Percentiles rank a stretch among this genome's conserved stretches.
phyloP scores from a whole-genome alignment of 169 alveolate genomes.

The Perkinsus chesapeaki region DNA sequence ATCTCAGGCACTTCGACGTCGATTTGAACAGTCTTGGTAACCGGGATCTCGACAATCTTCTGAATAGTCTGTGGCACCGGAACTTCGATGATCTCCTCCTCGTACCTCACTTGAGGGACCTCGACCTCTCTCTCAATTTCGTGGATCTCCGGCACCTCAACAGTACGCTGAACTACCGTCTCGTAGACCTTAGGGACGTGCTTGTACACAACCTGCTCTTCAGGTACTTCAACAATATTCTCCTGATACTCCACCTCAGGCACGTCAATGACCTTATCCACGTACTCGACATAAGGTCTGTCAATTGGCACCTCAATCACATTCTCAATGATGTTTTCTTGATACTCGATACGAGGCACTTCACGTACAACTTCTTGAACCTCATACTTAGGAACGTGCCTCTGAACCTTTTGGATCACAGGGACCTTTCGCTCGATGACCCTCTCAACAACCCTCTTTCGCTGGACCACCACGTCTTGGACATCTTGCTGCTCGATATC shows the following conservation, averaged over 20 bases:
- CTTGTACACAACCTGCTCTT: neutral
- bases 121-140: neutral
- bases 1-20: neutral
- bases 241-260: neutral
- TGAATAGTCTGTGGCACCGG: neutral
- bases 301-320: neutral
- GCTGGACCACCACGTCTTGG: neutral
- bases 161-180: neutral
- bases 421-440: slow-evolving; percentile 61
- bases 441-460: slow-evolving; percentile 45
- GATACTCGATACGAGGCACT: slow-evolving; percentile 55
- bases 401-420: slow-evolving; percentile 54
- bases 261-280: neutral
- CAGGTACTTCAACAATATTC: neutral
- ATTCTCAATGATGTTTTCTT: slow-evolving; percentile 61
- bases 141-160: neutral
- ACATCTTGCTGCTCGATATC: neutral
- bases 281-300: neutral
- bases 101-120: neutral
- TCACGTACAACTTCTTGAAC: slow-evolving; percentile 58
- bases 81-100: neutral
- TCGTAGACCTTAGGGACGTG: neutral
- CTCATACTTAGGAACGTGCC: slow-evolving; percentile 55
- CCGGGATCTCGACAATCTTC: neutral
- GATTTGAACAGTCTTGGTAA: neutral